Base-by-base conservation (phyloP, 805 yeast genomes). In the Candida sithepensis region DNA sequence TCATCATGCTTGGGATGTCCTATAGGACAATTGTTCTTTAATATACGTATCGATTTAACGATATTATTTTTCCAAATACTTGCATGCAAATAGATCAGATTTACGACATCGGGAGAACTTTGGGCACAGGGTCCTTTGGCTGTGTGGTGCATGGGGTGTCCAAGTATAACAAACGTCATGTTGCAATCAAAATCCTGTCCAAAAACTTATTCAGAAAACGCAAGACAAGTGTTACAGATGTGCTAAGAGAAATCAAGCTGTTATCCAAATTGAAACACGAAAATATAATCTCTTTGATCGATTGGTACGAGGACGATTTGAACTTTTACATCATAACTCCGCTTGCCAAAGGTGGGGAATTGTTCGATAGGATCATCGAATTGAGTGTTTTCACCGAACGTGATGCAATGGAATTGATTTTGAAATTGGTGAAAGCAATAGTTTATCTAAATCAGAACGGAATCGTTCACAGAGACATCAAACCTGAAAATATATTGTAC, bases 61-160 rank as follows among this genome's bases (percentile, higher is more conserved):
- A n/a, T n/a, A n/a, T n/a, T n/a, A n/a, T n/a, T n/a, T n/a, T n/a
- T n/a, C n/a, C n/a, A n/a, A n/a, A n/a, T n/a, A n/a, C n/a, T n/a
- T n/a, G n/a, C n/a, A 37, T 37, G 40, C 24, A 37, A 3, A 44
- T 74, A 76, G 2, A 69, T 72, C 41, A 65, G 64, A 44, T 67
- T 62, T 28, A 54, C 57, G 28, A 32, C 22, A 16, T 44, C 4
- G 50, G 45, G 1, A 49, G 50, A 46, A 86, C 94, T 0, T 67
- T 89, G 12, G 97, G 97, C 8, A 96, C 95, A 0, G 97, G 97
- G 2, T 78, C 94, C 1, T 89, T 86, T 68, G 97, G 97, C 37
- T 82, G 88, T 8, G 97, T 90, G 2, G 74, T 94, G 58, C 78
- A 80, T 54, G 96, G 96, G 3, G 54, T 65, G 22, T 43, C 49